Conservation (phyloP, 78 protist genomes). For the Dictyostelium intermedium region DNA sequence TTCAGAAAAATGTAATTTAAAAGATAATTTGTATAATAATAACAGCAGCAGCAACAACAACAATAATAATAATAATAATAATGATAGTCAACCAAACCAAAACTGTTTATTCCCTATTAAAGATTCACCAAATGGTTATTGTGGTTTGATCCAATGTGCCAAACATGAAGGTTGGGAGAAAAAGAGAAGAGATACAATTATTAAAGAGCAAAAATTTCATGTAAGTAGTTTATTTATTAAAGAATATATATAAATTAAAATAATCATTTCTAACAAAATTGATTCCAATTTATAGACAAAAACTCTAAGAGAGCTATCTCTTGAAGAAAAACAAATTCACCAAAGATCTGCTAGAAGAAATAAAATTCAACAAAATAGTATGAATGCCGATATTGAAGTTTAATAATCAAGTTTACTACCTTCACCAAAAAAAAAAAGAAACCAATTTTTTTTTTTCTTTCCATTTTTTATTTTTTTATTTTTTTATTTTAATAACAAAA, state of each 20-base stretch:
- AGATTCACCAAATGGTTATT: constrained; percentile 56
- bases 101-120: constrained; percentile 48
- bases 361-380: constrained; percentile 31
- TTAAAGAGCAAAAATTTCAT: constrained; percentile 33
- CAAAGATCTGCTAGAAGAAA: constrained; percentile 76
- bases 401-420: background rate
- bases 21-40: background rate
- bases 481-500: no score
- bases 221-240: background rate
- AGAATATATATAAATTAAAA: background rate
- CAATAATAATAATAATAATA: no score
- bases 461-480: background rate
- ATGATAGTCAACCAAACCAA: background rate
- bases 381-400: background rate
- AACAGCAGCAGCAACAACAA: background rate
- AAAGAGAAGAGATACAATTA: constrained; percentile 44
- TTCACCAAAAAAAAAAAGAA: background rate
- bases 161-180: constrained; percentile 64
- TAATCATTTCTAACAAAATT: background rate
- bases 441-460: background rate
- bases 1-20: background rate
- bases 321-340: constrained; percentile 68
- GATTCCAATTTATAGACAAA: background rate
- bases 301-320: constrained; percentile 41
- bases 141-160: constrained; percentile 51